Percentiles rank a stretch among this genome's conserved stretches.
Conservation (phyloP, 1,139 yeast genomes). For the Petasospora fabianii region DNA sequence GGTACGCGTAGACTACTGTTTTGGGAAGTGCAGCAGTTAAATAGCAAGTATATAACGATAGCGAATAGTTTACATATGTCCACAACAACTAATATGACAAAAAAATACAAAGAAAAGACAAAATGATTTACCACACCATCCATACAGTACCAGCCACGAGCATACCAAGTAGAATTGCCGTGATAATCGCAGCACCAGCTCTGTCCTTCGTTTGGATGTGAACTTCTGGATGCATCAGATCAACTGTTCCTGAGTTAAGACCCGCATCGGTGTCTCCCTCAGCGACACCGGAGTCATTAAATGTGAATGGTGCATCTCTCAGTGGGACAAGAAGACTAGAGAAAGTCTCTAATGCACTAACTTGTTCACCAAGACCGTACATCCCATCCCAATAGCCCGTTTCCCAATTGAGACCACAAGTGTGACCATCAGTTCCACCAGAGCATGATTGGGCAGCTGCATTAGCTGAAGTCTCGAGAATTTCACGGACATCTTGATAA, state of each 20-base stretch:
- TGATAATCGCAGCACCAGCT: slow-evolving; percentile 85
- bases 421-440: slow-evolving; percentile 85
- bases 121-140: slow-evolving; percentile 39
- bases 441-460: slow-evolving; percentile 74
- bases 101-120: too few relatives aligned
- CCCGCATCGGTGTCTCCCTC: slow-evolving; percentile 43
- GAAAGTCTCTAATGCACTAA: slow-evolving; percentile 70
- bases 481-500: slow-evolving; percentile 35
- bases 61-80: too few relatives aligned
- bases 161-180: slow-evolving; percentile 64
- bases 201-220: slow-evolving; percentile 56
- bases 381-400: slow-evolving; percentile 59
- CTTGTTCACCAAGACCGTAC: slow-evolving; percentile 78
- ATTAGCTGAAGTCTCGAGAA: slow-evolving; percentile 46
- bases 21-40: too few relatives aligned
- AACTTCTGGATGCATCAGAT: slow-evolving; percentile 39
- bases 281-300: slow-evolving; percentile 46
- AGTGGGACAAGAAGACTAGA: slow-evolving; percentile 37
- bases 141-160: slow-evolving; percentile 65
- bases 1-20: too few relatives aligned
- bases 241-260: slow-evolving; percentile 25
- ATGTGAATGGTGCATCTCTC: slow-evolving; percentile 34
- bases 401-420: slow-evolving; percentile 84
- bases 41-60: too few relatives aligned
- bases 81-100: too few relatives aligned